Conservation (phyloP, 768 basidiomycete genomes). For the Trametes cinnabarina region DNA sequence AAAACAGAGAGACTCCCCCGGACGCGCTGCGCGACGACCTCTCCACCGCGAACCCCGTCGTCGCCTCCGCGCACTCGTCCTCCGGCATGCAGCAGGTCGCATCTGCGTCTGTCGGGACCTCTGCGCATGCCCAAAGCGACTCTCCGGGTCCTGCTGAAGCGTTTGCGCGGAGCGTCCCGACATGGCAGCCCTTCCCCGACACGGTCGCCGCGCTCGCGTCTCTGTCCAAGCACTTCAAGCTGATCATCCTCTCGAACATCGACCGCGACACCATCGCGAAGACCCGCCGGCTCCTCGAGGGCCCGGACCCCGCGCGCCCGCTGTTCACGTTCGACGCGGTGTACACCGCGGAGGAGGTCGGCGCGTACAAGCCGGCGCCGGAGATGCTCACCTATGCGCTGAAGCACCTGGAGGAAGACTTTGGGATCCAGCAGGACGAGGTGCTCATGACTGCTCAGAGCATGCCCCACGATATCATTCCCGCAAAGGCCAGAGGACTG, state of each 20-base stretch:
- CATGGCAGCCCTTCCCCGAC: slow-evolving; percentile 70
- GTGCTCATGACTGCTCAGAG: slow-evolving; percentile 71
- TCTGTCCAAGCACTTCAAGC: slow-evolving; percentile 62
- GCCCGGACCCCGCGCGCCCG: slow-evolving; percentile 6
- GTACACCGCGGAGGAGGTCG: slow-evolving; percentile 69
- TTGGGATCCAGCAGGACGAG: slow-evolving; percentile 37
- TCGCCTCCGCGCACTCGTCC: slow-evolving; percentile 3
- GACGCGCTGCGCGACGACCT: slow-evolving; percentile 17
- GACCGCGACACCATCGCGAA: slow-evolving; percentile 60
- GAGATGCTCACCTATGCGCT: slow-evolving; percentile 53
- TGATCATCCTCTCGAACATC: slow-evolving; percentile 75
- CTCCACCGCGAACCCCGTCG: slow-evolving; percentile 35
- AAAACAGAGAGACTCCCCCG: slow-evolving; percentile 19
- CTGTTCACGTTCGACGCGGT: slow-evolving; percentile 63
- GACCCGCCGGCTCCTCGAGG: slow-evolving; percentile 53
- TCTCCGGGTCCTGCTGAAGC: slow-evolving; percentile 32
- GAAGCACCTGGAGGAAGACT: slow-evolving; percentile 34
- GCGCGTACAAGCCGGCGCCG: slow-evolving; percentile 69
- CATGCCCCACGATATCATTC: slow-evolving; percentile 61
- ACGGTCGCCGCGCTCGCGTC: slow-evolving; percentile 55
- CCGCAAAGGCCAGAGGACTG: slow-evolving; percentile 57
- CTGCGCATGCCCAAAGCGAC: not conserved
- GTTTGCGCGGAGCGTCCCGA: slow-evolving; percentile 59
- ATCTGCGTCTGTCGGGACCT: slow-evolving; percentile 16
- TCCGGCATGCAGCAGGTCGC: not conserved